phyloP scores from a whole-genome alignment of 2,329 filamentous ascomycete genomes.

The Talaromyces funiculosus region DNA sequence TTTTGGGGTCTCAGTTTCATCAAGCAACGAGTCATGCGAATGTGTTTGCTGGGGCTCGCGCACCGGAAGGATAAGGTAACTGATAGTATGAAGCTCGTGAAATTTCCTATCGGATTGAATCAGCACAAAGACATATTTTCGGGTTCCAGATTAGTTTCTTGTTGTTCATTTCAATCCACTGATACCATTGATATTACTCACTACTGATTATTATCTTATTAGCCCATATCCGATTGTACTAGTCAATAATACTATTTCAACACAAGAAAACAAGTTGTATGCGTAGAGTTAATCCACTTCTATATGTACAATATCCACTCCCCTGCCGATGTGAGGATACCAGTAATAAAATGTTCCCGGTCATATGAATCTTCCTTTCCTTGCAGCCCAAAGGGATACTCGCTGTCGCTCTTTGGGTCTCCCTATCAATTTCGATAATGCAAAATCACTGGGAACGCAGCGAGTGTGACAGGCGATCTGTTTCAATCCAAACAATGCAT shows the following conservation, averaged over 20 bases:
- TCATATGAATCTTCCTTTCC: not conserved
- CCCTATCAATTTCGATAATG: not conserved
- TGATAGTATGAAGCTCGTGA: too few species aligned
- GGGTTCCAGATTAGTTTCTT: not conserved
- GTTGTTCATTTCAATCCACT: not conserved
- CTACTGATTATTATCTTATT: not conserved
- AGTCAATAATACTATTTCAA: not conserved
- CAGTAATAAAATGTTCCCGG: not conserved
- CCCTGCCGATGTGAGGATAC: not conserved
- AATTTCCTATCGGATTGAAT: not conserved
- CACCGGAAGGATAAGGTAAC: not conserved
- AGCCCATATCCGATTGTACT: not conserved
- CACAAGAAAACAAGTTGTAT: constrained; percentile 1
- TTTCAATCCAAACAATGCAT: not conserved
- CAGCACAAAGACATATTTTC: not conserved
- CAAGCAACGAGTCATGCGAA: not conserved
- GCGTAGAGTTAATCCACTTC: constrained; percentile 6
- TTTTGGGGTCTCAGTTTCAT: not conserved
- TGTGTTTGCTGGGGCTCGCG: not conserved
- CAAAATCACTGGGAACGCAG: not conserved
- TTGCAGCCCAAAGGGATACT: not conserved
- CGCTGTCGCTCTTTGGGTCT: not conserved
- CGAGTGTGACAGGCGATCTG: not conserved
- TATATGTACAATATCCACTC: constrained; percentile 13
- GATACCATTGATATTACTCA: not conserved